Base-by-base conservation (phyloP, 2,329 filamentous ascomycete genomes). In the Xylariaceae sp. region DNA sequence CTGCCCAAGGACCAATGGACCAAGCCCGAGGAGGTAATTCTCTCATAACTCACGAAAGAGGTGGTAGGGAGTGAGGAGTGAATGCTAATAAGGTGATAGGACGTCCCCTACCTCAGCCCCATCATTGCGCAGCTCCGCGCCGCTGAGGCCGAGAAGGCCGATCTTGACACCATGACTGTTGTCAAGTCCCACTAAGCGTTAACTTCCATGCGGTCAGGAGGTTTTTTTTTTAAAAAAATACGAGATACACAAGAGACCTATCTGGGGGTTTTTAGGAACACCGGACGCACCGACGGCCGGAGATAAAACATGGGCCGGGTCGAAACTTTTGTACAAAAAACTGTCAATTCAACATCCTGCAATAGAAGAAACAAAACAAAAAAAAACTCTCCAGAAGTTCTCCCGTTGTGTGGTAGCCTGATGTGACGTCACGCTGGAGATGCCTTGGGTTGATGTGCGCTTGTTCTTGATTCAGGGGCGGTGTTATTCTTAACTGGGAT, bases 1-100 rank as follows among this genome's bases (percentile, higher is more conserved):
- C 80, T 88, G 58, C 82, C 85, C 73, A 82, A 82, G 77, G 73
- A 78, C 39, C 74, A 85, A 73, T 85, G 82, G 83, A 84, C 80
- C 68, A 84, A 82, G 76, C 68, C 77, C 67, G 76, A 81, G 70
- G 78, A 82, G 68, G 80, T 82, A 72, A 15, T 37, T 4, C 10
- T 30, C 11, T 1, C 18, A 30, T 1, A 1, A 35, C 13, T 34
- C 18, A 51, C 18, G 17, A 15, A n/a, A 15, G 17, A 5, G 23
- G 23, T 30, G 23, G 23, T 5, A 30, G 23, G 23, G 23, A 30
- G 17, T 30, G 23, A 4, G 23, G 9, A 41, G 9, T 3, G 9
- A 41, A 10, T 41, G 37, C 37, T 9, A 41, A 41, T 41, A 10
- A 1, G 23, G 5, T 4, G 23, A 62, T 62, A 82, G 78, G 83